Evolutionary conservation across 2,329 filamentous ascomycete genomes (phyloP).

Genomic region (Talaromyces sp.): DNA sequence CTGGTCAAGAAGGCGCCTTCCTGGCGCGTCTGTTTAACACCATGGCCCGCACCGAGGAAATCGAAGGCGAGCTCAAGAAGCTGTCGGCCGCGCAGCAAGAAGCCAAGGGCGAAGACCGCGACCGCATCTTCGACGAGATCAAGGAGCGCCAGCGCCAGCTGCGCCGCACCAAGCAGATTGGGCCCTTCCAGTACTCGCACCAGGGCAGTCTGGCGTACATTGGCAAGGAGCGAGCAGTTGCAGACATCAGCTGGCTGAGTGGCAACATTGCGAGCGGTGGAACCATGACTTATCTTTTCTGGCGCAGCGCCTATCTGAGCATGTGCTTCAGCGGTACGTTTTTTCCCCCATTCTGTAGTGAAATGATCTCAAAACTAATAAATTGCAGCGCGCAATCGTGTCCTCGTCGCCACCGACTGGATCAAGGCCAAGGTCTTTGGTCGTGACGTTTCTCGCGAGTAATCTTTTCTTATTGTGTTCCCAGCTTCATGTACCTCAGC

Average conservation of each 20-base stretch:
- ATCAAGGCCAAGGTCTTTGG: constrained; percentile 95
- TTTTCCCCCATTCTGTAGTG: too few species aligned
- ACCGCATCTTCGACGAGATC: constrained; percentile 65
- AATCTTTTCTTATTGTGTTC: constrained; percentile 13
- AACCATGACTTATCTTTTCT: constrained; percentile 94
- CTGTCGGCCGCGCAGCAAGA: constrained; percentile 61
- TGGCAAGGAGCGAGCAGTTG: constrained; percentile 94
- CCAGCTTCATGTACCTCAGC: not conserved
- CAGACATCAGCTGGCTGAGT: constrained; percentile 94
- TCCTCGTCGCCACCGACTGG: constrained; percentile 92
- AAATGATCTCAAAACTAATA: too few species aligned
- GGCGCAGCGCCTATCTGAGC: constrained; percentile 94
- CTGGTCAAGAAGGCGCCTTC: constrained; percentile 91
- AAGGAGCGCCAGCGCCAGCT: constrained; percentile 81
- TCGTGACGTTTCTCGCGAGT: constrained; percentile 66
- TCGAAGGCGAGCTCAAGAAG: constrained; percentile 68
- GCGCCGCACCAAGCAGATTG: constrained; percentile 84
- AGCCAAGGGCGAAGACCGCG: constrained; percentile 57
- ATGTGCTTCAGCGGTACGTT: constrained; percentile 99
- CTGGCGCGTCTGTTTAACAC: constrained; percentile 95
- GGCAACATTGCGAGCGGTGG: constrained; percentile 93
- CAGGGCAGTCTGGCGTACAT: constrained; percentile 97
- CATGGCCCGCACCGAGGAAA: constrained; percentile 87
- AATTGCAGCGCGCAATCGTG: constrained; percentile 73
- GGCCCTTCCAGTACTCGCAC: constrained; percentile 97